Percentiles rank a stretch among this genome's conserved stretches.
These are phyloP conservation scores for Fusarium sublunatum DNA, from an alignment of 2,329 filamentous ascomycete genomes.

Conservation along the genomic window DNA sequence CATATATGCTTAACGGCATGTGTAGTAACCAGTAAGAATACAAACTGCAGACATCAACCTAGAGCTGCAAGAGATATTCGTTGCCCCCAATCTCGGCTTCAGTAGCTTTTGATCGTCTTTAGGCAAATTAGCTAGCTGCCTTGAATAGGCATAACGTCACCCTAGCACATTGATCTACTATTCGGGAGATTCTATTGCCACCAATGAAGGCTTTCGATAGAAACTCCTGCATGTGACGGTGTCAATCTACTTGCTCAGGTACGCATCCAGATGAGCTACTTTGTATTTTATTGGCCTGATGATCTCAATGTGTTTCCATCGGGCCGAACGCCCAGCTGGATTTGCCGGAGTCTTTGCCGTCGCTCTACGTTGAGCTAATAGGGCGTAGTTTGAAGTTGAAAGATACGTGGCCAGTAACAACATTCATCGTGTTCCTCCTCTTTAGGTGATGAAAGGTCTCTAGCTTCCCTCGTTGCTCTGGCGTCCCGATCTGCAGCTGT, in stretches of 20 bases:
- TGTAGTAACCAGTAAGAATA: not conserved
- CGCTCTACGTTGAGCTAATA: not conserved
- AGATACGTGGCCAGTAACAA: slow-evolving; percentile 50
- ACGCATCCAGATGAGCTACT: too few species aligned
- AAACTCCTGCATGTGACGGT: too few species aligned
- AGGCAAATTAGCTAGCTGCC: slow-evolving; percentile 17
- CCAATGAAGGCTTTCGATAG: slow-evolving; percentile 22
- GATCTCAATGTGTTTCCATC: too few species aligned
- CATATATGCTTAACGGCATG: not conserved
- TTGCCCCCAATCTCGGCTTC: not conserved
- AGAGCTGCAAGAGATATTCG: not conserved
- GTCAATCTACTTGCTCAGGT: too few species aligned
- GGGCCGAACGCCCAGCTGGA: too few species aligned
- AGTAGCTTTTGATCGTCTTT: slow-evolving; percentile 4
- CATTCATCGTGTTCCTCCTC: slow-evolving; percentile 53
- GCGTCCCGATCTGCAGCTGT: slow-evolving; percentile 54
- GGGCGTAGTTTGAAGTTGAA: slow-evolving; percentile 32
- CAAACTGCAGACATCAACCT: not conserved
- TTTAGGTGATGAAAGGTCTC: slow-evolving; percentile 49
- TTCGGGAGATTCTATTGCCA: slow-evolving; percentile 12
- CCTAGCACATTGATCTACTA: not conserved
- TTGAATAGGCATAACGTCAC: not conserved
- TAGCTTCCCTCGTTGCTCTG: slow-evolving; percentile 47
- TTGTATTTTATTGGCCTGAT: too few species aligned
- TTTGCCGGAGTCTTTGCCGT: too few species aligned